A percentile compares a stretch with the other conserved stretches of the same genome.
These are phyloP conservation scores for Astragalus glycyphyllos DNA, from an alignment of 306 rosid species.

Conservation along the genomic window DNA sequence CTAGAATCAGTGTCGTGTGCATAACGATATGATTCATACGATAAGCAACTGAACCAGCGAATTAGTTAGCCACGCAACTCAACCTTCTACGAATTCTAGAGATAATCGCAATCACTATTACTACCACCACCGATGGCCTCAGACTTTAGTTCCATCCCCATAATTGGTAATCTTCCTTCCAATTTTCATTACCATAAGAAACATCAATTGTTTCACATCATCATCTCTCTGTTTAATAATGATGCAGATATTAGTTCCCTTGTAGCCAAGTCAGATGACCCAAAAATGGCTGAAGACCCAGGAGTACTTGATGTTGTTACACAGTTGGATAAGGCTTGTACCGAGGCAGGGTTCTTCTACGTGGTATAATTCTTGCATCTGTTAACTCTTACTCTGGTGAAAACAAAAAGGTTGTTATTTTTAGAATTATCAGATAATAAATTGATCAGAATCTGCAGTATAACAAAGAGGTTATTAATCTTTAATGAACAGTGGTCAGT, in stretches of 20 bases:
- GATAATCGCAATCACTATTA: not conserved
- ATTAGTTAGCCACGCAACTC: not conserved
- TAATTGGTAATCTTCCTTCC: slow-evolving; percentile 70
- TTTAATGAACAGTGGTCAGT: no score
- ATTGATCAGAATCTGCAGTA: not conserved
- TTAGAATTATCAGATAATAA: not conserved
- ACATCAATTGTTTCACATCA: not conserved
- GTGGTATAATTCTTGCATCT: slow-evolving; percentile 60
- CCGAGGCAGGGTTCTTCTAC: slow-evolving; percentile 90
- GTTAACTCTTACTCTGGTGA: not conserved
- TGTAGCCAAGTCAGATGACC: slow-evolving; percentile 69
- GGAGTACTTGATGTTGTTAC: slow-evolving; percentile 65
- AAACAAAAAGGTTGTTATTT: not conserved
- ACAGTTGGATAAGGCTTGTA: slow-evolving; percentile 84
- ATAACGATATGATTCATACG: not conserved
- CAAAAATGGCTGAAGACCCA: slow-evolving; percentile 69
- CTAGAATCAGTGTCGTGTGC: not conserved
- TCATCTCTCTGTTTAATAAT: not conserved
- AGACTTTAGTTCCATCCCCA: slow-evolving; percentile 74
- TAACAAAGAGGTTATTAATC: not conserved
- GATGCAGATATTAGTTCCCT: slow-evolving; percentile 76
- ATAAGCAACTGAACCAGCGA: not conserved
- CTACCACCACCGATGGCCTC: slow-evolving; percentile 58
- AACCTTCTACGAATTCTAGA: not conserved
- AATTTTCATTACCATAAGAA: no score